phyloP scores from a whole-genome alignment of 768 basidiomycete species.

The Russula ochroleuca region DNA sequence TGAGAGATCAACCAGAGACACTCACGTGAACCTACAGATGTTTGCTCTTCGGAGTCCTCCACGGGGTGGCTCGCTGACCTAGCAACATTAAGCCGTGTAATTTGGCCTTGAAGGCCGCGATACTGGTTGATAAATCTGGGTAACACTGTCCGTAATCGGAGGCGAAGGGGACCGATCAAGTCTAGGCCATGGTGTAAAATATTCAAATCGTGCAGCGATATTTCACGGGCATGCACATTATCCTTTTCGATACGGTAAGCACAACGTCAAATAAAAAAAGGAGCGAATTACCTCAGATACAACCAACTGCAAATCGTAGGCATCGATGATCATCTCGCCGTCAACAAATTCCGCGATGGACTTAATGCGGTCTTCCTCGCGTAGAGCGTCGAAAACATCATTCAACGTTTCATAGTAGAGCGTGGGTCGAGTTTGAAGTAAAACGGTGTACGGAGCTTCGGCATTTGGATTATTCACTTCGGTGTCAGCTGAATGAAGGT shows the following conservation, averaged over 20 bases:
- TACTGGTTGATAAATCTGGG: constrained; percentile 28
- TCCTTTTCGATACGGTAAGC: constrained; percentile 21
- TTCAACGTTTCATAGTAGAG: constrained; percentile 75
- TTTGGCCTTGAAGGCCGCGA: constrained; percentile 22
- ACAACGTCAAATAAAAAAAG: background rate
- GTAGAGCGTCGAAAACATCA: constrained; percentile 65
- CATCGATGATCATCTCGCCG: constrained; percentile 64
- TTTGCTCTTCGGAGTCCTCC: constrained; percentile 2
- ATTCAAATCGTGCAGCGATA: constrained; percentile 28
- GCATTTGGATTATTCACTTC: constrained; percentile 23
- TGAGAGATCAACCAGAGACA: background rate
- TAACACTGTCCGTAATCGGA: constrained; percentile 21
- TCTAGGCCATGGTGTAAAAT: constrained; percentile 28
- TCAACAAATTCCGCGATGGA: constrained; percentile 46
- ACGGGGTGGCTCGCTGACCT: background rate
- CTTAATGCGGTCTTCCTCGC: constrained; percentile 53
- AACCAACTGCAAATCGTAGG: constrained; percentile 60
- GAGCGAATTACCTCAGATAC: constrained; percentile 54
- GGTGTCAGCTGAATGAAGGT: constrained; percentile 12
- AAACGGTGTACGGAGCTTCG: constrained; percentile 35
- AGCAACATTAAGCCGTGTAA: constrained; percentile 9
- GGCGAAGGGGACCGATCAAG: constrained; percentile 26
- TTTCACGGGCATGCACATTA: constrained; percentile 29
- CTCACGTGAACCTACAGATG: constrained; percentile 2
- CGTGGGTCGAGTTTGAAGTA: constrained; percentile 61